Evolutionary conservation across 768 basidiomycete genomes (phyloP), one percentile per base, ranked within the genome.

Genomic region (Paxillus involutus): DNA sequence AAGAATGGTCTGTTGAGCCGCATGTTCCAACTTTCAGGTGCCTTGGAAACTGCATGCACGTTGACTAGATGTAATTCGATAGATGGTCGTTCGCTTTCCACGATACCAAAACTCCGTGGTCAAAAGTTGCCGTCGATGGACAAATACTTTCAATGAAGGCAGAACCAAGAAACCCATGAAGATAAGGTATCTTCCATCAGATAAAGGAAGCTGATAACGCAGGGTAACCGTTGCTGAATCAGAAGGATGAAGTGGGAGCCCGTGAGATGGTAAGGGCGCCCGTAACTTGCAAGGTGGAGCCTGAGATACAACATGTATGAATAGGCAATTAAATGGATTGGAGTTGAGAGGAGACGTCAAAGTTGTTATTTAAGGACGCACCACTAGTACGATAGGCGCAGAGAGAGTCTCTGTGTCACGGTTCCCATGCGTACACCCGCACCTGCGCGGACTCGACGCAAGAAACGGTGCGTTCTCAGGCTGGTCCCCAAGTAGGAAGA

Each of bases 51-150:
- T 39, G 32, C 9, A 48, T n/a, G 13, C 29, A 1, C 11, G 32
- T 32, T 10, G 26, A 26, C 26, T 26, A 26, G 26, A 26, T 26
- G 26, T 26, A 3, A 6, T 26, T 6, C 26, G 43, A 52, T 52
- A 44, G 51, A 52, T 41, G 17, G 46, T 52, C 47, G 14, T 19
- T 52, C 46, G 17, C 17, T 57, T 61, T 57, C 59, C 59, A 61
- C 51, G 51, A 30, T 26, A 26, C 16, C 35, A 6, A 21, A 35
- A 17, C 17, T 48, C 21, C 36, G 37, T 49, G 47, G 37, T 37
- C 29, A 40, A 37, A 32, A 32, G 30, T 40, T 17, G 17, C 39
- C 39, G 7, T 17, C n/a, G 26, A 3, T 26, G 26, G 26, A 26
- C 26, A 26, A 26, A 26, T 26, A 26, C 26, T 26, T 26, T 26